phyloP scores from a whole-genome alignment of 2,329 filamentous ascomycete genomes.

The Trichoderma pleuroti region DNA sequence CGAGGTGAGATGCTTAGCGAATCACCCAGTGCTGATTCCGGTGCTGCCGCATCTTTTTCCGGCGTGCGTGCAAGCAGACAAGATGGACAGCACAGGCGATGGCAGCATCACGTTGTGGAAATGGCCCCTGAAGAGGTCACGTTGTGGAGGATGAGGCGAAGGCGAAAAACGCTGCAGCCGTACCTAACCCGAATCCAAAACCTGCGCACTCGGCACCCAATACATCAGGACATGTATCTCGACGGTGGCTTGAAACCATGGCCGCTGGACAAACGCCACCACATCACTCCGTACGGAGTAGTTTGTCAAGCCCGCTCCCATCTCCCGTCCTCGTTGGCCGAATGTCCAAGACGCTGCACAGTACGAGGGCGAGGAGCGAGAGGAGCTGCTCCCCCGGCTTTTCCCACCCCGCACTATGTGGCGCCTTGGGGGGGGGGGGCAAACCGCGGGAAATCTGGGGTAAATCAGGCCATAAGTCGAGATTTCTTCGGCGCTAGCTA shows the following conservation, averaged over 20 bases:
- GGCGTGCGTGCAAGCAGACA: not conserved
- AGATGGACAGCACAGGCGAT: not conserved
- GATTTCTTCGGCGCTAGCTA: conserved; percentile 10
- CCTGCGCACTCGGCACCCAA: no score
- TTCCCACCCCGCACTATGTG: conserved; percentile 13
- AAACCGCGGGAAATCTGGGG: conserved; percentile 17
- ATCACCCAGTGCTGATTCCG: not conserved
- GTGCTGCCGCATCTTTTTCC: not conserved
- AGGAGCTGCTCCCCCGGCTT: conserved; percentile 14
- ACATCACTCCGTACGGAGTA: no score
- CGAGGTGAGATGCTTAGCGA: not conserved
- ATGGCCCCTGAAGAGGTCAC: not conserved
- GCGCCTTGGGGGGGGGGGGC: not conserved
- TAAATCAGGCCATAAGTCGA: conserved; percentile 16
- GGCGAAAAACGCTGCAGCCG: not conserved
- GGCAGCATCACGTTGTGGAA: not conserved
- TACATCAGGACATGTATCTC: not conserved
- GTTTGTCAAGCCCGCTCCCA: not conserved
- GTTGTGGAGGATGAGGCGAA: not conserved
- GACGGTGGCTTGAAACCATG: not conserved
- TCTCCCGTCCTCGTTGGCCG: not conserved
- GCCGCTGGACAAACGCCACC: not conserved
- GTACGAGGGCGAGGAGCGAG: not conserved
- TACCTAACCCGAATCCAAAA: not conserved
- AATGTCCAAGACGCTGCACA: not conserved